Evolutionary conservation across 1,284 basidiomycete species (phyloP), one percentile per base, ranked within the genome.

Genomic region (Filobasidium uniguttulatum): DNA sequence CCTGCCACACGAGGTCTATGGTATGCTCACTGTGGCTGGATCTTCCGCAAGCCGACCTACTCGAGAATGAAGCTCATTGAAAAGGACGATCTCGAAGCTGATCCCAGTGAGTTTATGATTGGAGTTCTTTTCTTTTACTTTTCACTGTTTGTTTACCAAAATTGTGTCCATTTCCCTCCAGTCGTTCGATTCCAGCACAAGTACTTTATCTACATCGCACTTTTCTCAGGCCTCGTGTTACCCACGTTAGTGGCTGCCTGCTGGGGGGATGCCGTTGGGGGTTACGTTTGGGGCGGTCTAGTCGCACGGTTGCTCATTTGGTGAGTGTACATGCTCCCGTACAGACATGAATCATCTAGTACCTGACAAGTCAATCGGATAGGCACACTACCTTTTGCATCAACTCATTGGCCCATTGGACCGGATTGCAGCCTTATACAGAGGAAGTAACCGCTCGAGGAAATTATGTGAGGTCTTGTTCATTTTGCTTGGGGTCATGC

Each of bases 1-100:
- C 73, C 81, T 5, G 83, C 83, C 0, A 82, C 81, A 0, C 73
- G 75, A 35, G 83, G 84, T 0, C 65, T 86, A 1, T 72, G 82
- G 48, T 84, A 78, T 61, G 80, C 82, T 4, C 84, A 86, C 57
- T 77, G 85, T 71, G 85, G 84, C 8, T 87, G 84, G 83, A 85
- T 86, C 59, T 86, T 86, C 63, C 80, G 73, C 68, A 83, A 84
- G 61, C 78, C 81, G 1, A 75, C 64, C 6, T 85, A 86, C 57
- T 72, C 77, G 34, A 72, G 77, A 28, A 72, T 86, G 68, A 70
- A 73, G 28, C 62, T 77, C 2, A 75, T 87, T 22, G 82, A 86
- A 52, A 70, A 74, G 43, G 75, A 77, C 29, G 83, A 87, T 59
- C 70, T 86, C n/a, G 77, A 83, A 17, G 70, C 64, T 19, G 84